A percentile compares a stretch with the other conserved stretches of the same genome.
These are phyloP conservation scores for Boletus sp. DNA, from an alignment of 1,284 basidiomycete genomes.

Conservation along the genomic window DNA sequence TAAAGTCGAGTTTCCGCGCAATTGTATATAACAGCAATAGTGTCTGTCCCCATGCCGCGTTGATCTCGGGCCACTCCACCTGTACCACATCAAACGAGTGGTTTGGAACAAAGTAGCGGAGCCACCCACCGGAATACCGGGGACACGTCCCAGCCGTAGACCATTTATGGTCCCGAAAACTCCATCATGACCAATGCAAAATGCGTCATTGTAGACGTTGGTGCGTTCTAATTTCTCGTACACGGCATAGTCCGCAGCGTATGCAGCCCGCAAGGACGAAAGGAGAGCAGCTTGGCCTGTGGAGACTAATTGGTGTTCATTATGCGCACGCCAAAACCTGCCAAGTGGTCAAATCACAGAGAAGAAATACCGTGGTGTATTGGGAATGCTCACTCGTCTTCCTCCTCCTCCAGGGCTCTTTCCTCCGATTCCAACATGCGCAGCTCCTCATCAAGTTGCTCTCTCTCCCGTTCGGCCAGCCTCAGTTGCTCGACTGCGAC, in stretches of 20 bases:
- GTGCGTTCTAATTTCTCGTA: conserved; percentile 86
- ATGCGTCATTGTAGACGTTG: conserved; percentile 98
- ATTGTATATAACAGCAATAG: conserved; percentile 89
- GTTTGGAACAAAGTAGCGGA: conserved; percentile 3
- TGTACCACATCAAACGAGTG: conserved; percentile 29
- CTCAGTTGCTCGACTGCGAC: conserved; percentile 69
- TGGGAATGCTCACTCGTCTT: conserved; percentile 61
- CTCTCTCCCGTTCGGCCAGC: conserved; percentile 69
- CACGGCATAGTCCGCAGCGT: conserved; percentile 69
- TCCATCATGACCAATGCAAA: conserved; percentile 94
- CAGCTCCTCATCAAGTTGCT: conserved; percentile 72
- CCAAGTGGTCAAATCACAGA: conserved; percentile 6
- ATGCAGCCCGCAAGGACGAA: conserved; percentile 70
- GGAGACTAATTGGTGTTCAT: conserved; percentile 61
- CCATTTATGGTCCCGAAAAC: conserved; percentile 97
- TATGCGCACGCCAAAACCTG: conserved; percentile 84
- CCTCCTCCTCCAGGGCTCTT: conserved; percentile 68
- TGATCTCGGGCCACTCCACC: conserved; percentile 99
- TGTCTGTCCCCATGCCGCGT: conserved; percentile 97
- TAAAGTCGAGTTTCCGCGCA: conserved; percentile 83
- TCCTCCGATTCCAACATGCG: conserved; percentile 72
- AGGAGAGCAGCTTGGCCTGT: conserved; percentile 67
- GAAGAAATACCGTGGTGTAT: neutral
- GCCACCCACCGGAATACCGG: conserved; percentile 61
- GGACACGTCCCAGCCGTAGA: conserved; percentile 83